These are phyloP conservation scores for Sechiopsis laciniata DNA, from an alignment of 306 rosid species.

Conservation along the genomic window DNA sequence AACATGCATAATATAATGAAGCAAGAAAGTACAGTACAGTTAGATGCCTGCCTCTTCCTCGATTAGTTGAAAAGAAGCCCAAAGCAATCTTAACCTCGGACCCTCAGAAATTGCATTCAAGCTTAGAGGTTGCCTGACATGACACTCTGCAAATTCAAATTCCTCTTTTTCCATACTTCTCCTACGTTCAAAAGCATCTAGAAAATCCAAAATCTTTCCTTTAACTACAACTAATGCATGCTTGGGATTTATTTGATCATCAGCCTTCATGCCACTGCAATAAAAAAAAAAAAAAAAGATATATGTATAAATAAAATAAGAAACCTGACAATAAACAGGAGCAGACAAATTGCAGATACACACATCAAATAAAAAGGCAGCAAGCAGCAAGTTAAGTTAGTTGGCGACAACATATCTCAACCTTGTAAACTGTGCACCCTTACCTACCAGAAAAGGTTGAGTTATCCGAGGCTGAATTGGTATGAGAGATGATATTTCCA, in stretches of 20 bases:
- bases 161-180: conserved; percentile 41
- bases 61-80: conserved; percentile 66
- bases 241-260: conserved; percentile 41
- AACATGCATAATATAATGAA: conserved; percentile 19
- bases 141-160: conserved; percentile 31
- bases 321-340: conserved; percentile 27
- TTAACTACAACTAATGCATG: conserved; percentile 55
- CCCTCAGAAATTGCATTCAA: conserved; percentile 80
- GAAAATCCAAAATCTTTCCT: conserved; percentile 60
- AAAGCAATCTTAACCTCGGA: conserved; percentile 77
- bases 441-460: conserved; percentile 89
- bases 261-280: conserved; percentile 48
- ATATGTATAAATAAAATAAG: conserved; percentile 8
- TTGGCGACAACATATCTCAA: conserved; percentile 28
- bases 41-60: conserved; percentile 73
- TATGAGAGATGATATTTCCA: conserved; percentile 42
- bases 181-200: conserved; percentile 55
- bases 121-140: conserved; percentile 53
- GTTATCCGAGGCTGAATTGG: conserved; percentile 34
- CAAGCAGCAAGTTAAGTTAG: conserved; percentile 6
- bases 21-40: conserved; percentile 28
- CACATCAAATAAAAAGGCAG: neutral
- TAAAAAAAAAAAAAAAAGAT: neutral
- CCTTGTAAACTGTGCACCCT: conserved; percentile 51
- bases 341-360: conserved; percentile 20